phyloP scores from a whole-genome alignment of 2,329 filamentous ascomycete species.

The Podosphaera xanthii region DNA sequence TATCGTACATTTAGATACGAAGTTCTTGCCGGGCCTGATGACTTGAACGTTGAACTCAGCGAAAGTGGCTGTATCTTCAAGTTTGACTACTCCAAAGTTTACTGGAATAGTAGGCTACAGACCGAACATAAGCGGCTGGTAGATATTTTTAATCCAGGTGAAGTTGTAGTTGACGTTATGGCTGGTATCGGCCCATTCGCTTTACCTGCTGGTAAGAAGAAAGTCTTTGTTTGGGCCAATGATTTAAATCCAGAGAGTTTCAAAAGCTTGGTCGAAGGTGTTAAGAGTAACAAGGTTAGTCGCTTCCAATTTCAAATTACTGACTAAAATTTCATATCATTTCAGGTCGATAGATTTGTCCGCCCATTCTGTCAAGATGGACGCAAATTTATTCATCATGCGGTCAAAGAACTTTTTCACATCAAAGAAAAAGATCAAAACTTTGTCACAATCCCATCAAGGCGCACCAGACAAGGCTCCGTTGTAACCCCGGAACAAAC shows the following conservation, averaged over 20 bases:
- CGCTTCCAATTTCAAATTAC: conserved; percentile 5
- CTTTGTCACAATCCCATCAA: conserved; percentile 24
- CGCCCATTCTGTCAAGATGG: conserved; percentile 65
- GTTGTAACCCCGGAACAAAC: conserved; percentile 17
- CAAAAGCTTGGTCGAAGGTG: conserved; percentile 44
- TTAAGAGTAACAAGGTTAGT: conserved; percentile 56
- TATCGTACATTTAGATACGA: conserved; percentile 90
- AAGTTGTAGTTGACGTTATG: conserved; percentile 92
- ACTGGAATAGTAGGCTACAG: conserved; percentile 89
- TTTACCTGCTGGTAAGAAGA: conserved; percentile 70
- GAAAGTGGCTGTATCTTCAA: conserved; percentile 71
- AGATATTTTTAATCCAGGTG: conserved; percentile 52
- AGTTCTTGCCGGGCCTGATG: conserved; percentile 57
- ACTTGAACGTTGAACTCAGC: conserved; percentile 62
- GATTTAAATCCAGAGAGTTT: conserved; percentile 87
- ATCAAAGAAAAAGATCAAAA: conserved; percentile 27
- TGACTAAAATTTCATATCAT: not conserved
- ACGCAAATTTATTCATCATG: conserved; percentile 50
- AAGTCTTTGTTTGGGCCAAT: conserved; percentile 87
- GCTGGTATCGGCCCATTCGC: conserved; percentile 92
- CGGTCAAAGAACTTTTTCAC: conserved; percentile 35
- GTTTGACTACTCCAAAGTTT: conserved; percentile 91
- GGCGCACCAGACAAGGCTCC: conserved; percentile 5
- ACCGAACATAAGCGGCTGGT: conserved; percentile 71
- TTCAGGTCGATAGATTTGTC: conserved; percentile 44